These are phyloP conservation scores for Neurospora sp. DNA, from an alignment of 495 filamentous ascomycete genomes.

Conservation along the genomic window DNA sequence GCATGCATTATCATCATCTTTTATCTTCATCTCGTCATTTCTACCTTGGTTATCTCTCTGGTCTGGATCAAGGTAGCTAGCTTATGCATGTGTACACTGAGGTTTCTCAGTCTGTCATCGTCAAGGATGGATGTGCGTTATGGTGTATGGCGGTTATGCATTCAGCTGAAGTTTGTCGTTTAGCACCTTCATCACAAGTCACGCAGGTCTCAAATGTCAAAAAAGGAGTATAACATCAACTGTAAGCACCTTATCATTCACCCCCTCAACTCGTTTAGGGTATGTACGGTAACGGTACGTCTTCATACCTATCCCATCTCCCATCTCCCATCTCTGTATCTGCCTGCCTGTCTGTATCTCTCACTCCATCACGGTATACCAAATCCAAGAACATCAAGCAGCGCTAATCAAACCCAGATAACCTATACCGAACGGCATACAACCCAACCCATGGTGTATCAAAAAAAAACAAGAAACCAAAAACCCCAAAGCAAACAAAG, in stretches of 20 bases:
- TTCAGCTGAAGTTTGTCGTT: too few relatives aligned
- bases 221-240: background rate
- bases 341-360: background rate
- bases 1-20: background rate
- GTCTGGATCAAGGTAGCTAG: background rate
- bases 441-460: too few relatives aligned
- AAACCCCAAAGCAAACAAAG: background rate
- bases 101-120: too few relatives aligned
- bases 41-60: background rate
- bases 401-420: background rate
- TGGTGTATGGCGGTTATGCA: too few relatives aligned
- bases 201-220: too few relatives aligned
- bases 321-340: background rate
- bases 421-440: background rate
- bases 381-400: background rate
- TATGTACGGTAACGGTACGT: background rate
- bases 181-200: too few relatives aligned
- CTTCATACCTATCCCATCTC: background rate
- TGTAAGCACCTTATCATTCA: background rate
- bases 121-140: too few relatives aligned
- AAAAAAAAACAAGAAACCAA: background rate
- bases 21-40: background rate
- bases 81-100: too few relatives aligned
- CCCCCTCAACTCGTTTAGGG: background rate
- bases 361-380: background rate